Conservation (phyloP, 1,139 yeast genomes). For the Suzukiozyma palmioleophila region DNA sequence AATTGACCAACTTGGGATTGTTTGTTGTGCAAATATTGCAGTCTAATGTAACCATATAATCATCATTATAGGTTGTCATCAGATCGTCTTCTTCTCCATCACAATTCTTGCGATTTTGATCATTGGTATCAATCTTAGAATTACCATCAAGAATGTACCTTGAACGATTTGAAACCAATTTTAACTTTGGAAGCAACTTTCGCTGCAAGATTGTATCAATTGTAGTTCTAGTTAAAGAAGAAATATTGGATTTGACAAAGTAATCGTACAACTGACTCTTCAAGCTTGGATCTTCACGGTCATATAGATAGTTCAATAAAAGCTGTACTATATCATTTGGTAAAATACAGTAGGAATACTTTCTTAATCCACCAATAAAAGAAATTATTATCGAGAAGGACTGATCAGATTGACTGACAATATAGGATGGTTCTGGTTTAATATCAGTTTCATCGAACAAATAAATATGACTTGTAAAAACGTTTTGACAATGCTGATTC, state of each 20-base stretch:
- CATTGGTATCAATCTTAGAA: conserved; percentile 16
- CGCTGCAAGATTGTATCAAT: conserved; percentile 49
- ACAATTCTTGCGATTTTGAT: conserved; percentile 1
- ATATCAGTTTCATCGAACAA: conserved; percentile 15
- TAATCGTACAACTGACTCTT: conserved; percentile 20
- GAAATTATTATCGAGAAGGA: conserved; percentile 28
- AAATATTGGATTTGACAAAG: conserved; percentile 18
- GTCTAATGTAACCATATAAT: conserved; percentile 32
- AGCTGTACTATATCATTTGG: conserved; percentile 30
- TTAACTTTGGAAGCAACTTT: conserved; percentile 44
- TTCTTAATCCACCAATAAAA: conserved; percentile 41
- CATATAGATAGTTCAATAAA: conserved; percentile 24
- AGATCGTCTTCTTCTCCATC: conserved; percentile 2
- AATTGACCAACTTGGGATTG: conserved; percentile 14
- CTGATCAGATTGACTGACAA: conserved; percentile 26
- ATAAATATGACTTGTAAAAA: conserved; percentile 15
- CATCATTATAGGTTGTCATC: conserved; percentile 19
- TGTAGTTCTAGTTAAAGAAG: conserved; percentile 45
- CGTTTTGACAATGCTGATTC: conserved; percentile 13
- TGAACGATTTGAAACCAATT: conserved; percentile 43
- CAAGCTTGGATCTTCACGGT: conserved; percentile 17
- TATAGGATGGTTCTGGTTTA: conserved; percentile 27
- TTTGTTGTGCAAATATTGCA: conserved; percentile 35
- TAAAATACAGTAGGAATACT: conserved; percentile 36
- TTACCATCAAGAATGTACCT: conserved; percentile 33